A percentile compares a stretch with the other conserved stretches of the same genome.
Evolutionary conservation across 1,284 basidiomycete species (phyloP).

Genomic region (Tetrapyrgos nigripes): DNA sequence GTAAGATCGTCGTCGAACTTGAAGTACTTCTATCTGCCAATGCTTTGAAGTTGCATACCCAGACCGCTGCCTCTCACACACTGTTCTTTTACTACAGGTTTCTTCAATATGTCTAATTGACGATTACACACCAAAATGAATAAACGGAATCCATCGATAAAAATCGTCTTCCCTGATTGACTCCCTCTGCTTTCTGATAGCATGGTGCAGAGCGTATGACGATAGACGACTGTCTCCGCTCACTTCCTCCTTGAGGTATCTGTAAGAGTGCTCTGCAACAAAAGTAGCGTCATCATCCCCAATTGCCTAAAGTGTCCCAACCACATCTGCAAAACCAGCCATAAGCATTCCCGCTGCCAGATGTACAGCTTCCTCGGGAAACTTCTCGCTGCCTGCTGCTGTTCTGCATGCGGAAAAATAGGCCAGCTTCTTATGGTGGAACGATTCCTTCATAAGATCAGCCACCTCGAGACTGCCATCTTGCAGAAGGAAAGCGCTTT

Average conservation of each 20-base stretch:
- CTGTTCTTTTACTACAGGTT: no score
- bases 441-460: neutral
- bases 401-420: conserved; percentile 33
- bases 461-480: conserved; percentile 7
- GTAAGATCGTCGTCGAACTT: no score
- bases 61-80: no score
- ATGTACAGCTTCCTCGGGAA: conserved; percentile 25
- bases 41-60: no score
- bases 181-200: conserved; percentile 1
- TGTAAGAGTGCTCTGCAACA: conserved; percentile 12
- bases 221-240: neutral
- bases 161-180: neutral
- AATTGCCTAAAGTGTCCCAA: conserved; percentile 31
- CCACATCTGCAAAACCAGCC: conserved; percentile 26
- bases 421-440: conserved; percentile 19
- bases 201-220: conserved; percentile 4
- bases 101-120: no score
- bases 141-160: conserved; percentile 8
- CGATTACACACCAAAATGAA: conserved; percentile 6
- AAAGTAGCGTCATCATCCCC: conserved; percentile 18
- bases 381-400: conserved; percentile 20
- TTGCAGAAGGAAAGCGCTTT: conserved; percentile 10
- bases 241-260: neutral
- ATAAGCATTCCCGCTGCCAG: conserved; percentile 30
- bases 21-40: no score